Base-by-base conservation (phyloP, 169 alveolate genomes). In the Neospora caninum region DNA sequence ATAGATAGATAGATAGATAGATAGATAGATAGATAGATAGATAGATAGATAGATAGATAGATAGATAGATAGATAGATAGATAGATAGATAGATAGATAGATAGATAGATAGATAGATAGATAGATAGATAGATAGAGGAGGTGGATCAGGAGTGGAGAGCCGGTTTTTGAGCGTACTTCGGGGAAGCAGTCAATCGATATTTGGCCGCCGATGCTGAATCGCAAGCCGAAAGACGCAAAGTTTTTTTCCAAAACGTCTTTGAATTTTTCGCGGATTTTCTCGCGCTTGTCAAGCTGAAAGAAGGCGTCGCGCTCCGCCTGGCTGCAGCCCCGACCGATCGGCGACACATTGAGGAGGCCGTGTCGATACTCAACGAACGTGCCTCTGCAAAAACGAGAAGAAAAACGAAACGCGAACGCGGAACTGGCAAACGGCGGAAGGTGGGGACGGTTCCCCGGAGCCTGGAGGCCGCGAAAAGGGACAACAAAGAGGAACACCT, bases 281-380 rank as follows among this genome's bases (percentile, higher is more conserved):
- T 96, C 94, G 67, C 80, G 45, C 49, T 97, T 87, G 95, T 98
- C 98, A 88, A 95, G 97, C 78, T 96, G 91, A 82, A 94, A 97
- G 95, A 98, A 98, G 43, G 97, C 98, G 64, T 97, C 97, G 93
- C 99, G 96, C 92, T 98, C 99, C 87, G 95, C 96, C 92, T 96
- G 91, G 22, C 99, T 94, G 93, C 99, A 99, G 96, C 98, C 98
- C 80, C 99, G 96, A 0, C 99, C 99, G 42, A 99, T 98, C 36
- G 99, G 99, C 42, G 99, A 97, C 38, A 99, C 95, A 92, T 99
- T 99, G 36, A 99, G 80, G 98, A 99, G 93, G n/a, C 99, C 99
- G 36, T 97, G 98, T 88, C 99, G 97, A 73, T 96, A 97, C 92
- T 99, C 99, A 70, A 98, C 97, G 95, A 99, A 99, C 25, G 99